Evolutionary conservation across 805 yeast species (phyloP), one percentile per base, ranked within the genome.

Genomic region (Metschnikowia proteae): DNA sequence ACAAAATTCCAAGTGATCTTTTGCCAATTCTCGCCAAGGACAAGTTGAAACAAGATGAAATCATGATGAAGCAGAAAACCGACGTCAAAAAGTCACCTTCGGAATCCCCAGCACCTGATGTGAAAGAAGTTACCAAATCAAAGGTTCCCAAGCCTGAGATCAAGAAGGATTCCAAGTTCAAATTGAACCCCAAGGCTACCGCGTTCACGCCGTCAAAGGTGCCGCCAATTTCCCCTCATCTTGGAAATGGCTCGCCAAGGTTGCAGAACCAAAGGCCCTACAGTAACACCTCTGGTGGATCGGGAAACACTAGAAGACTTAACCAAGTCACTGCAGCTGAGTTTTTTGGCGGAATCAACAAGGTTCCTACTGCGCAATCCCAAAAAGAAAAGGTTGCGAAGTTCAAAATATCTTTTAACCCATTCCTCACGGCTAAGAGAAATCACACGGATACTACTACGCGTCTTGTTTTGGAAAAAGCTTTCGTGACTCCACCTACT

Each of bases 401-500:
- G 9, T 74, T 82, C 47, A 65, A 62, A 40, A 57, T 57, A 27
- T 64, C 74, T 38, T 84, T 84, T 66, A 82, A 76, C 60, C 67
- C 83, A 54, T 78, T 84, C 52, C 54, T 72, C 13, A 74, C 77
- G 27, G 72, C 80, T 3, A 74, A 74, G 47, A 65, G 52, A 56
- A 64, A 51, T 50, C 60, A 58, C 45, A 60, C 47, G 40, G 59
- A 53, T 17, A 48, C 54, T 5, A 38, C 54, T 1, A 49, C 60
- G 3, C 63, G 67, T 10, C 56, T 65, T 6, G 54, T 57, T 3
- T 71, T 83, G 51, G 90, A 83, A 55, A 80, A 73, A 57, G 82
- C 94, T 5, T 88, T 78, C 63, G 73, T 74, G 36, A 84, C 92
- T 0, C 83, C 88, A 7, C 95, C 95, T 45, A 84, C 91, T 0